phyloP scores from a whole-genome alignment of 2,329 filamentous ascomycete genomes.

The Talaromyces sp. region DNA sequence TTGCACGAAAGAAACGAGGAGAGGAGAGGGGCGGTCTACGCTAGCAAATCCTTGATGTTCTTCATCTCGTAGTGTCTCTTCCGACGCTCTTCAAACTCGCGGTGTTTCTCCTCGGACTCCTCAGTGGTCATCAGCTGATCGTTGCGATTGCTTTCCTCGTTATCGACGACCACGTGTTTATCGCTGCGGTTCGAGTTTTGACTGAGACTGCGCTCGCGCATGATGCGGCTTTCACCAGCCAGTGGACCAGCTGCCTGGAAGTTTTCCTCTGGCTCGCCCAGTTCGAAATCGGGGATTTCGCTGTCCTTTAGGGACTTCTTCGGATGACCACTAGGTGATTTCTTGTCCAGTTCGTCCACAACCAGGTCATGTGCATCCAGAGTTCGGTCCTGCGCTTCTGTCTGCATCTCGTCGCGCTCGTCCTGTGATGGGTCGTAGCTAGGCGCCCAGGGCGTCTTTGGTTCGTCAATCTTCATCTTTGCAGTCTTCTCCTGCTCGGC shows the following conservation, averaged over 20 bases:
- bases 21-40: slow-evolving; percentile 44
- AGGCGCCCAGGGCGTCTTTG: slow-evolving; percentile 92
- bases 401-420: slow-evolving; percentile 43
- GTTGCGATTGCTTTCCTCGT: slow-evolving; percentile 28
- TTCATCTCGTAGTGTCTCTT: slow-evolving; percentile 99
- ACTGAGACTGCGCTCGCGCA: slow-evolving; percentile 37
- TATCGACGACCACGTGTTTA: slow-evolving; percentile 78
- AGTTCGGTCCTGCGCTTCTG: slow-evolving; percentile 24
- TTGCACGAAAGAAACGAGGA: background rate
- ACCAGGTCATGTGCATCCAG: slow-evolving; percentile 67
- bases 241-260: slow-evolving; percentile 41
- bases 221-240: slow-evolving; percentile 34
- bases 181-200: slow-evolving; percentile 32
- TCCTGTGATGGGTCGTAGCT: slow-evolving; percentile 89
- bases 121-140: slow-evolving; percentile 52
- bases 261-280: slow-evolving; percentile 85
- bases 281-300: slow-evolving; percentile 85
- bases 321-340: slow-evolving; percentile 34
- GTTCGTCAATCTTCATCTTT: slow-evolving; percentile 99
- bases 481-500: slow-evolving; percentile 92
- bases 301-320: slow-evolving; percentile 45
- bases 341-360: slow-evolving; percentile 61
- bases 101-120: slow-evolving; percentile 87
- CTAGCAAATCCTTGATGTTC: slow-evolving; percentile 81
- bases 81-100: slow-evolving; percentile 80